Conservation (phyloP, 495 filamentous ascomycete genomes). For the Penicillium steckii region DNA sequence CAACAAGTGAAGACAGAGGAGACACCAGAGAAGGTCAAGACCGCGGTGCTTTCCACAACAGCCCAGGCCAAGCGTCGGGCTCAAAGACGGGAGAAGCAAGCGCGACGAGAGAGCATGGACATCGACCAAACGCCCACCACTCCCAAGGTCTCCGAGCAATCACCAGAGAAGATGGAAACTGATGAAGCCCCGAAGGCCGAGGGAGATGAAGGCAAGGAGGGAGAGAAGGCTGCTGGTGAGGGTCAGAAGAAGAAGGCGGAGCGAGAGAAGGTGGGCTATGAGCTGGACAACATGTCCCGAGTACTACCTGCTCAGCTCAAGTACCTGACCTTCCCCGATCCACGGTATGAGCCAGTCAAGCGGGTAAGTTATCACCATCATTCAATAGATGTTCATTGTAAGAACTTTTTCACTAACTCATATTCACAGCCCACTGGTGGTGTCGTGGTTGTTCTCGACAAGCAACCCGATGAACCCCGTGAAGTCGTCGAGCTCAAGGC, state of each 20-base stretch:
- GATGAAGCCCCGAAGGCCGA: conserved; percentile 68
- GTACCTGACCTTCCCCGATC: conserved; percentile 84
- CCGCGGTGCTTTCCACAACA: conserved; percentile 93
- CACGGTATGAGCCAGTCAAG: conserved; percentile 92
- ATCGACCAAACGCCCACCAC: conserved; percentile 76
- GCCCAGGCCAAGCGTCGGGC: conserved; percentile 95
- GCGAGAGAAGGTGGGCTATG: conserved; percentile 95
- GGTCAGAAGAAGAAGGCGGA: conserved; percentile 78
- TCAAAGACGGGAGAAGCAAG: conserved; percentile 68
- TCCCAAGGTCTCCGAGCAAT: conserved; percentile 65
- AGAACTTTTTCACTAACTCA: conserved; percentile 40
- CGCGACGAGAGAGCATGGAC: conserved; percentile 80
- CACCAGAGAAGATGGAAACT: conserved; percentile 83
- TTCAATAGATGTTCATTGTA: no score
- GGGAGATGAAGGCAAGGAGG: conserved; percentile 59
- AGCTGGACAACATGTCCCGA: conserved; percentile 93
- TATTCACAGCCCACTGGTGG: conserved; percentile 79
- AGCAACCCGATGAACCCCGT: conserved; percentile 73
- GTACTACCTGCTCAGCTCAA: conserved; percentile 92
- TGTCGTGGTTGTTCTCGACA: conserved; percentile 87
- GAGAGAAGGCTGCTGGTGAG: conserved; percentile 60
- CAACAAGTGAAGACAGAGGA: conserved; percentile 92
- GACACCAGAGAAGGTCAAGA: conserved; percentile 90
- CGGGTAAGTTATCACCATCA: conserved; percentile 53
- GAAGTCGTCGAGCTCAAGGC: conserved; percentile 81